These are phyloP conservation scores for Agastache rugosa DNA, from an alignment of 257 asterid species.

Conservation along the genomic window DNA sequence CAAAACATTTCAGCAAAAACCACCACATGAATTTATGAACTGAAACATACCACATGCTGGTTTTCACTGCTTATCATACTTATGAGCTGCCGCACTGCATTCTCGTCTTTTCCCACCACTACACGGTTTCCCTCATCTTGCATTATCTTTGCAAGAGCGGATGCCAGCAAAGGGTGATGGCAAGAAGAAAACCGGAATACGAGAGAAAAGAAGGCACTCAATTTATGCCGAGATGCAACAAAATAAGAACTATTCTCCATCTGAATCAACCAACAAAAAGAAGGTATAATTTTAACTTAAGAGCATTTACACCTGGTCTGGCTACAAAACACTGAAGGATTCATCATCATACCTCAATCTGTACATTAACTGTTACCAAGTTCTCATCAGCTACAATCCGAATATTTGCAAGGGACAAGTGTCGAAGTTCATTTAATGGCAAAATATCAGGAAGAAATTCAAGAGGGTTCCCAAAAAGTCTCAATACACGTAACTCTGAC, in stretches of 20 bases:
- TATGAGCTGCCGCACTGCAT: constrained; percentile 97
- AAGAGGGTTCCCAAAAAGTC: constrained; percentile 97
- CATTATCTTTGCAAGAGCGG: constrained; percentile 97
- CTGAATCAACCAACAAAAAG: constrained; percentile 57
- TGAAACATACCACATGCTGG: constrained; percentile 89
- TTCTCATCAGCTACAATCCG: constrained; percentile 93
- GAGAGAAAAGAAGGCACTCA: constrained; percentile 98
- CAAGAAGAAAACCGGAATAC: constrained; percentile 99
- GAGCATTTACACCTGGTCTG: constrained; percentile 30
- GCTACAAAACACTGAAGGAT: constrained; percentile 33
- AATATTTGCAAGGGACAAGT: constrained; percentile 95
- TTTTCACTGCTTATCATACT: constrained; percentile 99
- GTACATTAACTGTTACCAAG: constrained; percentile 84
- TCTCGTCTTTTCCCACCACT: constrained; percentile 96
- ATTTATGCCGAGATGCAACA: constrained; percentile 91
- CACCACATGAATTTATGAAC: constrained; percentile 21
- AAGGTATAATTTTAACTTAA: constrained; percentile 34
- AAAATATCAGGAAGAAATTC: constrained; percentile 98
- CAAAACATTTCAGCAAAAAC: constrained; percentile 30
- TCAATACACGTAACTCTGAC: constrained; percentile 81
- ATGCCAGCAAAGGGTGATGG: constrained; percentile 98
- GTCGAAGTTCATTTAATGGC: constrained; percentile 86
- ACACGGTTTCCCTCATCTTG: constrained; percentile 92
- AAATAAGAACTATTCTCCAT: constrained; percentile 96
- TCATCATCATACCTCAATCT: constrained; percentile 77